Conservation (phyloP, 305 asterid species). For the Solanum hybrid region DNA sequence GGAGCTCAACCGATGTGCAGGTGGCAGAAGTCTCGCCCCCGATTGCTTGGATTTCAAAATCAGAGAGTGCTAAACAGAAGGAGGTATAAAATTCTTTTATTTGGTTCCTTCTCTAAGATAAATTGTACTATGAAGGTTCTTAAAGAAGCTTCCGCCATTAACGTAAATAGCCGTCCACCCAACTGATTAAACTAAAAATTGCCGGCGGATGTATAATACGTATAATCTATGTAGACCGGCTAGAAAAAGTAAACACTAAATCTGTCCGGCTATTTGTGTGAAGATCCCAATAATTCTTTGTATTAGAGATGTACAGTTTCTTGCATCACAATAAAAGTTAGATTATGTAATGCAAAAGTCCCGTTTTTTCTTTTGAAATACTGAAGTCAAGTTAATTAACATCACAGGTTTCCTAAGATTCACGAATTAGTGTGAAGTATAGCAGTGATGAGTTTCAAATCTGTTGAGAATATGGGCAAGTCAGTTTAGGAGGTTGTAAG, state of each 20-base stretch:
- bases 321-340: neutral
- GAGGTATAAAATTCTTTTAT: slow-evolving; percentile 32
- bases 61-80: slow-evolving; percentile 39
- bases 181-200: neutral
- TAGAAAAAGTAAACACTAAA: neutral
- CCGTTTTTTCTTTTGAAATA: neutral
- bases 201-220: neutral
- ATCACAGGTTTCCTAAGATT: neutral
- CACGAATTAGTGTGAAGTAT: neutral
- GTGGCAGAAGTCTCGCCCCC: slow-evolving; percentile 47
- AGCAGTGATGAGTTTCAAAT: neutral
- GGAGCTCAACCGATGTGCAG: slow-evolving; percentile 52
- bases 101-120: neutral
- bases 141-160: neutral
- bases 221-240: neutral
- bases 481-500: neutral
- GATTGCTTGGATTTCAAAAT: slow-evolving; percentile 23
- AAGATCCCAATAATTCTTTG: neutral
- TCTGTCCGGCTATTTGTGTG: neutral
- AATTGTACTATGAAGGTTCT: neutral
- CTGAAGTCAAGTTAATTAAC: neutral
- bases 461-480: neutral
- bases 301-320: neutral
- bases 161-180: neutral
- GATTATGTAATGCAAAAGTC: neutral